Conservation (phyloP, 176 grass and related monocot genomes). For the Ensete ventricosum region DNA sequence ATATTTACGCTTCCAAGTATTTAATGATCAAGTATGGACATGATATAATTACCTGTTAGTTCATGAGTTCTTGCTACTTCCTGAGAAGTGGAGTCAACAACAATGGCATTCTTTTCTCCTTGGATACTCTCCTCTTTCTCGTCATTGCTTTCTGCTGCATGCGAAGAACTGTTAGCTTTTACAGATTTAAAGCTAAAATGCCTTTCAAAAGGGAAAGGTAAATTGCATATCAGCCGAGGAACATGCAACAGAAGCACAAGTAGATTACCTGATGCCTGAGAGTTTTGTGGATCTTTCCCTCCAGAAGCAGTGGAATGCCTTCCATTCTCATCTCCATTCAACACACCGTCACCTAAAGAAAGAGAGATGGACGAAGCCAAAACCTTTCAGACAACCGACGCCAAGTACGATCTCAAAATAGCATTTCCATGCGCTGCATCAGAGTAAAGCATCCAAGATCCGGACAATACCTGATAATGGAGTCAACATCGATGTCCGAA, state of each 20-base stretch:
- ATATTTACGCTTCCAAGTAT: too few relatives aligned
- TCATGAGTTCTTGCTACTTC: background rate
- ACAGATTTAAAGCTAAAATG: background rate
- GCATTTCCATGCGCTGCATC: too few relatives aligned
- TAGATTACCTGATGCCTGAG: background rate
- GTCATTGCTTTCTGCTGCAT: conserved; percentile 4
- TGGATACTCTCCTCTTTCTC: background rate
- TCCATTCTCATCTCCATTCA: background rate
- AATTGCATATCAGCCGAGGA: too few relatives aligned
- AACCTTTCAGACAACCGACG: background rate
- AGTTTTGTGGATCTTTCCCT: background rate
- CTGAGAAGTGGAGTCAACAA: background rate
- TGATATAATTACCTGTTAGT: background rate
- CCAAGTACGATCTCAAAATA: too few relatives aligned
- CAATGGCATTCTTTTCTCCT: background rate
- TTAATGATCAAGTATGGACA: background rate
- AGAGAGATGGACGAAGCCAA: background rate
- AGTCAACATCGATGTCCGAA: background rate
- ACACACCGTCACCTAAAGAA: background rate
- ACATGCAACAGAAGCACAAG: too few relatives aligned
- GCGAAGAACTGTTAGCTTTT: background rate
- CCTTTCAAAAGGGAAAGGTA: background rate
- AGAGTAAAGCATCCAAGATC: too few relatives aligned
- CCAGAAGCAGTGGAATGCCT: background rate
- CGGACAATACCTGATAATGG: background rate